Conservation (phyloP, 331 rosid species). For the Dryas integrifolia region DNA sequence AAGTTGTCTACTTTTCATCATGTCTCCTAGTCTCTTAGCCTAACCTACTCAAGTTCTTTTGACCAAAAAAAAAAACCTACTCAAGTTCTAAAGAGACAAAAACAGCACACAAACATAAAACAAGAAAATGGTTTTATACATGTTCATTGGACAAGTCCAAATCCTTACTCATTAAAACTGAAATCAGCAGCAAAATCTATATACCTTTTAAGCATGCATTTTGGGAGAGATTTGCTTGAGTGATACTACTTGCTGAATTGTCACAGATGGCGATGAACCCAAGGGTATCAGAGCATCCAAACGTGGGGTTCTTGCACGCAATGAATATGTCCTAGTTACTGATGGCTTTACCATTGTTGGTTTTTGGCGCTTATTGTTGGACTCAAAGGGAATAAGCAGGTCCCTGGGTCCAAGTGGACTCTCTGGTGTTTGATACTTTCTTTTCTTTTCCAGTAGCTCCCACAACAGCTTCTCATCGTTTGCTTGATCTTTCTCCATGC, state of each 20-base stretch:
- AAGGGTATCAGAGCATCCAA: slow-evolving; percentile 10
- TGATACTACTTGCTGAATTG: neutral
- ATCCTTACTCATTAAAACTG: neutral
- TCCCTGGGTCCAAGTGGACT: slow-evolving; percentile 6
- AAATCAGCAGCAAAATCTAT: neutral
- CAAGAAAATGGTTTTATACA: neutral
- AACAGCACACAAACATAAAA: neutral
- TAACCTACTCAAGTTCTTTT: neutral
- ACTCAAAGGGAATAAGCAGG: neutral
- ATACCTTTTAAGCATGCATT: neutral
- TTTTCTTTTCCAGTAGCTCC: slow-evolving; percentile 13
- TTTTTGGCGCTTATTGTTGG: slow-evolving; percentile 16
- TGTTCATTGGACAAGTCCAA: neutral
- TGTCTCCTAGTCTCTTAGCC: neutral
- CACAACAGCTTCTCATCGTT: slow-evolving; percentile 17
- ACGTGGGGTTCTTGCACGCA: neutral
- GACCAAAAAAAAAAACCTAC: neutral
- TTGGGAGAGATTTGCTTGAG: neutral
- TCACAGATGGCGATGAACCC: slow-evolving; percentile 16
- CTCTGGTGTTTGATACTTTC: neutral
- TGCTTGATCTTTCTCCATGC: slow-evolving; percentile 20
- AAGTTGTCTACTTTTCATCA: neutral
- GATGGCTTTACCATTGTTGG: neutral
- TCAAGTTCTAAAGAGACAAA: neutral
- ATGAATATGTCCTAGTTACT: neutral